Conservation (phyloP, 164 flowering plant genomes). For the grape (Vitis vinifera) region ASM3070453v1 NC_081808.1:21979001-21979500, state of each 20-base stretch:
- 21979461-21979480: slow-evolving; percentile 15
- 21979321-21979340: not conserved
- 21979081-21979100: slow-evolving; percentile 9
- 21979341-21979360: not conserved
- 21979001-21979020: slow-evolving; percentile 2
- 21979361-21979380: not conserved
- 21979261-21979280: slow-evolving; percentile 23
- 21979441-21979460: slow-evolving; percentile 79
- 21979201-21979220: slow-evolving; percentile 25
- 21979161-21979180: slow-evolving; percentile 16
- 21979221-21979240: slow-evolving; percentile 42
- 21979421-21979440: slow-evolving; percentile 59
- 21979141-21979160: slow-evolving; percentile 16
- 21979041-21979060: slow-evolving; percentile 5
- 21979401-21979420: slow-evolving; percentile 58
- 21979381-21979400: slow-evolving; percentile 60
- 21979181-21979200: slow-evolving; percentile 13
- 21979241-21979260: slow-evolving; percentile 15
- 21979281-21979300: slow-evolving; percentile 36
- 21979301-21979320: not conserved
- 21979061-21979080: slow-evolving; percentile 7
- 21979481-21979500: not conserved
- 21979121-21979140: slow-evolving; percentile 1
- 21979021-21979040: not conserved
- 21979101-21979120: slow-evolving; percentile 4